These are phyloP conservation scores for Nakazawaea peltata DNA, from an alignment of 805 yeast genomes.

Conservation along the genomic window DNA sequence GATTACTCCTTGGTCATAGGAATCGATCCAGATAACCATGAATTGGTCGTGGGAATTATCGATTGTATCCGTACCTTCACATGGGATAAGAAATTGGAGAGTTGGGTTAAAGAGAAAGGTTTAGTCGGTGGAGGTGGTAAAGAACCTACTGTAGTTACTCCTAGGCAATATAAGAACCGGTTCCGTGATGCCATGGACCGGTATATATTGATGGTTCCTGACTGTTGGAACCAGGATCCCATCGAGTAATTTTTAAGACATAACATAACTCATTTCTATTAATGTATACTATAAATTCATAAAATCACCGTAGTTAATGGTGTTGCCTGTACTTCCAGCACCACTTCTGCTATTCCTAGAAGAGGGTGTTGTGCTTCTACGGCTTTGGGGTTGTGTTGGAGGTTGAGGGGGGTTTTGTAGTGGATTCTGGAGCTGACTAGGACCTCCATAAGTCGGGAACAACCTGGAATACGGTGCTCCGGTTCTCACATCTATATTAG, in stretches of 20 bases:
- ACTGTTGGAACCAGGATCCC: slow-evolving; percentile 24
- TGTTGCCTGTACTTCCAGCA: slow-evolving; percentile 1
- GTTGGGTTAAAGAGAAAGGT: slow-evolving; percentile 97
- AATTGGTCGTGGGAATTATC: slow-evolving; percentile 87
- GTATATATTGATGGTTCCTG: slow-evolving; percentile 92
- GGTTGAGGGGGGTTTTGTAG: too few species aligned
- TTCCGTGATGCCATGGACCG: slow-evolving; percentile 98
- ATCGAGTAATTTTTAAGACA: slow-evolving; percentile 7
- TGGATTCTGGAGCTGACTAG: too few species aligned
- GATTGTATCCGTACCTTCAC: slow-evolving; percentile 94
- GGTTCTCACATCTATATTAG: too few species aligned
- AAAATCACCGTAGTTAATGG: slow-evolving; percentile 10
- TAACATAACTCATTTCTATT: too few species aligned
- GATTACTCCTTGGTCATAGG: slow-evolving; percentile 95
- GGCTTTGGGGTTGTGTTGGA: too few species aligned
- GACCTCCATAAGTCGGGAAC: too few species aligned
- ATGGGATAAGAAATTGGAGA: slow-evolving; percentile 97
- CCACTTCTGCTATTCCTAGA: not conserved
- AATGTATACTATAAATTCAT: slow-evolving; percentile 10
- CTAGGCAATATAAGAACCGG: slow-evolving; percentile 88
- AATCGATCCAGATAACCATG: slow-evolving; percentile 60
- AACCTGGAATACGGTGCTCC: too few species aligned
- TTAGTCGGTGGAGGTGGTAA: slow-evolving; percentile 82
- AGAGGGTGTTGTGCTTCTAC: not conserved
- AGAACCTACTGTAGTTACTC: slow-evolving; percentile 96